Evolutionary conservation across 2,329 filamentous ascomycete genomes (phyloP).

Genomic region (Talaromyces amestolkiae): DNA sequence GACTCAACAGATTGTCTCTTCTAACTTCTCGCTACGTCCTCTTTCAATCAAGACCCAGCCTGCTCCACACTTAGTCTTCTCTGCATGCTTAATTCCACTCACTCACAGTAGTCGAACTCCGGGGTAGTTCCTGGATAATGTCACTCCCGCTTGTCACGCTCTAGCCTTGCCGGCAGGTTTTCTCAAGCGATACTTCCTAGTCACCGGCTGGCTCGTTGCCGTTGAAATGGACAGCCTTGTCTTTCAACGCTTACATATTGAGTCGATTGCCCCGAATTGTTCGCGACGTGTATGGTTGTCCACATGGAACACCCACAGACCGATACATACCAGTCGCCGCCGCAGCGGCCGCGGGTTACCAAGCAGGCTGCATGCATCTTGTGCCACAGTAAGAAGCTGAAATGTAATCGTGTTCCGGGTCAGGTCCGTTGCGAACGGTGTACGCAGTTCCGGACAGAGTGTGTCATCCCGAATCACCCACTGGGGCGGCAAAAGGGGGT

Average conservation of each 20-base stretch:
- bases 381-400: constrained; percentile 67
- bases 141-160: not conserved
- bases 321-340: not conserved
- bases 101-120: not conserved
- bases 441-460: constrained; percentile 57
- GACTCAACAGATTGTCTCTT: not conserved
- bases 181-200: not conserved
- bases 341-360: constrained; percentile 4
- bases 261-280: not conserved
- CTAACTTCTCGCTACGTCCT: not conserved
- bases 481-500: constrained; percentile 72
- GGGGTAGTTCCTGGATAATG: not conserved
- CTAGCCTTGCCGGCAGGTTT: not conserved
- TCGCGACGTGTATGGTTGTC: not conserved
- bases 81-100: not conserved
- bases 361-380: constrained; percentile 58
- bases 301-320: constrained; percentile 10
- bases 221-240: not conserved
- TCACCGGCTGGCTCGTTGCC: not conserved
- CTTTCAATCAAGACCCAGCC: not conserved
- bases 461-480: constrained; percentile 69
- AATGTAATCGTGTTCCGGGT: constrained; percentile 58
- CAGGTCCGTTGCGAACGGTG: constrained; percentile 61
- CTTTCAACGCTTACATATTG: not conserved
- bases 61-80: not conserved